Base-by-base conservation (phyloP, 2,329 filamentous ascomycete species). In the Calonectria pteridis region DNA sequence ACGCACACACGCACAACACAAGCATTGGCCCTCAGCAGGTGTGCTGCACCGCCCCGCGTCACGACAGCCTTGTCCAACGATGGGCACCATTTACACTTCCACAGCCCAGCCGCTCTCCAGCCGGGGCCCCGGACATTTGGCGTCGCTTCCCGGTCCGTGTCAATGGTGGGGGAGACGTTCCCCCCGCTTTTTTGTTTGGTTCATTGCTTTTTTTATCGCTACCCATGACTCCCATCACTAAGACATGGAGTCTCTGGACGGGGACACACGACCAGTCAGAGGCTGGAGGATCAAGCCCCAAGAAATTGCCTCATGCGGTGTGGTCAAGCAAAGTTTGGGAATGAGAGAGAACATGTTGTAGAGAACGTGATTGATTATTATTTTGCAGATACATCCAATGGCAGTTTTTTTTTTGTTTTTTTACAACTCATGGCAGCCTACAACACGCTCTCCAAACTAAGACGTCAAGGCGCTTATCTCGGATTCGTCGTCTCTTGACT, bases 111-210 rank as follows among this genome's bases (percentile, higher is more conserved):
- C 51, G 35, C 35, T 28, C 26, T 31, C 53, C 50, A 33, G 59
- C 71, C 73, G 72, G 75, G 75, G 73, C 75, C 76, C 75, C 75
- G 66, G 77, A 77, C 46, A 37, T 40, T 59, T 68, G 50, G 58
- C 50, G 49, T 58, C 40, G 40, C 35, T 37, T 73, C 67, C 75
- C 70, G 73, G 77, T 53, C 71, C 68, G 72, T 35, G 35, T 72
- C 26, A 72, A 73, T 64, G 59, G 69, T 75, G 76, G 62, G 35
- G 64, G 62, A 55, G 67, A 65, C 58, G 28, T 5, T 5, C 46
- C 35, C 71, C 50, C 70, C 58, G 50, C 70, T 75, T 67, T 75
- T 53, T 59, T 59, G 13, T 29, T 62, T 59, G 55, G 31, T 59
- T 87, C 79, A 33, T 63, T 58, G 37, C 59, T 64, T 64, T 64